phyloP scores from a whole-genome alignment of 2,329 filamentous ascomycete genomes.

The Aspergillus unguis region DNA sequence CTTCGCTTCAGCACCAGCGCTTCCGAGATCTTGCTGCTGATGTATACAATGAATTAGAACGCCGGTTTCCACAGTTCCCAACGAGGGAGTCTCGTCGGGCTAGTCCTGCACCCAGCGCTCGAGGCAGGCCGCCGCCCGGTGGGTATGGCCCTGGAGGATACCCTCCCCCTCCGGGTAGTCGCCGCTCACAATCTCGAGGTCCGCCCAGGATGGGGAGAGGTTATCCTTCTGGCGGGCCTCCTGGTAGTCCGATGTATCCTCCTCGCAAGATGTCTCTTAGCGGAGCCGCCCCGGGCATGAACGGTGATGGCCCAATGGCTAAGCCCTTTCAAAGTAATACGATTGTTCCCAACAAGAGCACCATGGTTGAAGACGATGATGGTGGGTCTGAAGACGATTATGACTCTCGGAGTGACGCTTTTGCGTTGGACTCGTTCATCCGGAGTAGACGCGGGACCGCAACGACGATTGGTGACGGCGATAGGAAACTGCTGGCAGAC shows the following conservation, averaged over 20 bases:
- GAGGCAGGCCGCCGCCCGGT: constrained; percentile 64
- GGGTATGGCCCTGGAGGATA: constrained; percentile 33
- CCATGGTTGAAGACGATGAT: constrained; percentile 93
- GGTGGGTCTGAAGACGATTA: constrained; percentile 59
- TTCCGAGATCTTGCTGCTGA: constrained; percentile 93
- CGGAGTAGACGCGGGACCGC: constrained; percentile 47
- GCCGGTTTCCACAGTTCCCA: constrained; percentile 79
- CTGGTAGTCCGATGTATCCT: constrained; percentile 37
- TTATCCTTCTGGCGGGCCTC: constrained; percentile 37
- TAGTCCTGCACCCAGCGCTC: constrained; percentile 62
- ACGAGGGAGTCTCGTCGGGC: constrained; percentile 64
- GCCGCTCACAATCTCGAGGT: constrained; percentile 43
- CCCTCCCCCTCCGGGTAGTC: constrained; percentile 34
- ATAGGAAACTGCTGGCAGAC: constrained; percentile 72
- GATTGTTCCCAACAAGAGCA: constrained; percentile 96
- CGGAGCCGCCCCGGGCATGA: constrained; percentile 45
- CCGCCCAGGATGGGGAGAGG: constrained; percentile 33
- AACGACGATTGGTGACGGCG: constrained; percentile 53
- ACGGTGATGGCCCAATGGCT: constrained; percentile 70
- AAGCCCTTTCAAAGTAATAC: constrained; percentile 95
- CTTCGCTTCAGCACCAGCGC: constrained; percentile 77
- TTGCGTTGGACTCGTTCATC: constrained; percentile 55
- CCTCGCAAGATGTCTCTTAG: constrained; percentile 42
- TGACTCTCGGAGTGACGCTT: constrained; percentile 60
- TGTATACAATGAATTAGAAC: constrained; percentile 91